Percentiles rank a stretch among this genome's conserved stretches.
These are phyloP conservation scores for Sporothrix phasma DNA, from an alignment of 2,329 filamentous ascomycete species.

Conservation along the genomic window DNA sequence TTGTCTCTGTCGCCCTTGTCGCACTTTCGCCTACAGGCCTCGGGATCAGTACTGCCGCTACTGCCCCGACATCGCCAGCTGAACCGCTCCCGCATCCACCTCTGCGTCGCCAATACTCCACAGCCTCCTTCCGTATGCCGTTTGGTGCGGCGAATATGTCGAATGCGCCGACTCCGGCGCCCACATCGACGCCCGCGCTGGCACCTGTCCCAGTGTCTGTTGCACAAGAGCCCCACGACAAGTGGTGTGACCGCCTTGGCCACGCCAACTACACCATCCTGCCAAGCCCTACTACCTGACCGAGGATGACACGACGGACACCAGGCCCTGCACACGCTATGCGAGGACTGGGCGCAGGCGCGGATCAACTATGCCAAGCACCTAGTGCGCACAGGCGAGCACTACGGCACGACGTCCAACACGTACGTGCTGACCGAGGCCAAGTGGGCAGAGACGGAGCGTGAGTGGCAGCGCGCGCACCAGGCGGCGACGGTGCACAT, in stretches of 20 bases:
- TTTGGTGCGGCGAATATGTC: slow-evolving; percentile 27
- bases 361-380: slow-evolving; percentile 83
- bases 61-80: not conserved
- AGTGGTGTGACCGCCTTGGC: slow-evolving; percentile 76
- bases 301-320: slow-evolving; percentile 35
- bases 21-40: not conserved
- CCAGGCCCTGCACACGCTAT: slow-evolving; percentile 52
- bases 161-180: slow-evolving; percentile 21
- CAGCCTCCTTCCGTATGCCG: slow-evolving; percentile 60
- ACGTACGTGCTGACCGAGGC: slow-evolving; percentile 76
- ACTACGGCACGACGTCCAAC: slow-evolving; percentile 83
- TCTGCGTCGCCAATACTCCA: slow-evolving; percentile 66
- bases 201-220: slow-evolving; percentile 23
- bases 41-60: not conserved
- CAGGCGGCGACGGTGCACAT: slow-evolving; percentile 51
- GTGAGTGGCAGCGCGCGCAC: slow-evolving; percentile 61
- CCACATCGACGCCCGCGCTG: slow-evolving; percentile 41
- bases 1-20: slow-evolving; percentile 9
- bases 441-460: slow-evolving; percentile 79
- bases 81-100: slow-evolving; percentile 51
- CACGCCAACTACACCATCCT: slow-evolving; percentile 89
- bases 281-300: slow-evolving; percentile 63
- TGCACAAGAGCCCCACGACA: slow-evolving; percentile 55
- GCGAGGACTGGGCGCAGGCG: slow-evolving; percentile 73
- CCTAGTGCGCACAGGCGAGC: slow-evolving; percentile 75